Percentiles rank a stretch among this genome's conserved stretches.
phyloP scores from a whole-genome alignment of 1,139 yeast species.

The Debaryomyces singareniensis region DNA sequence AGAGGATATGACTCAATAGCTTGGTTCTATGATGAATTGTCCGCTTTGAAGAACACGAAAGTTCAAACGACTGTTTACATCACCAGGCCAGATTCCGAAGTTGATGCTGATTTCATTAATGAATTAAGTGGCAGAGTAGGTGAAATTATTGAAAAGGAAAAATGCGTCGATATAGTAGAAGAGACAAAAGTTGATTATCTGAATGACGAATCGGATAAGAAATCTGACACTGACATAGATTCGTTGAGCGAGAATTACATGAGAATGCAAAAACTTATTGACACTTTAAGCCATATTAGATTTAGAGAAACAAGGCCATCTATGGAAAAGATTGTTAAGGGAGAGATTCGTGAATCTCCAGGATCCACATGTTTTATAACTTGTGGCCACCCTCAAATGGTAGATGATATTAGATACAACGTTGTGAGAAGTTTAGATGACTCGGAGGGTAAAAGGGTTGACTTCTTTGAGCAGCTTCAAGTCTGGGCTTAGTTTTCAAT shows the following conservation, averaged over 20 bases:
- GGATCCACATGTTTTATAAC: conserved; percentile 39
- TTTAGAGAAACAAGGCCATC: conserved; percentile 31
- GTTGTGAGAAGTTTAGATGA: conserved; percentile 23
- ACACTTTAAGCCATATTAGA: conserved; percentile 13
- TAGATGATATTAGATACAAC: conserved; percentile 39
- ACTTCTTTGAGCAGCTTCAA: conserved; percentile 33
- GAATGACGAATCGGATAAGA: conserved; percentile 11
- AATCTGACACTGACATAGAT: conserved; percentile 2
- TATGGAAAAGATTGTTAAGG: conserved; percentile 18
- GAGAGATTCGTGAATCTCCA: conserved; percentile 20
- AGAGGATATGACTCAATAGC: conserved; percentile 25
- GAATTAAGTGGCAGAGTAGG: conserved; percentile 9
- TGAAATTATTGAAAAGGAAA: background rate
- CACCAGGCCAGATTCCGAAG: conserved; percentile 19
- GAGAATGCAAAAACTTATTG: conserved; percentile 1
- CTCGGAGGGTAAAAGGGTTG: conserved; percentile 22
- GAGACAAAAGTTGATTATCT: conserved; percentile 15
- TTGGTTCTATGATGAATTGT: conserved; percentile 32
- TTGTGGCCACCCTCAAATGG: conserved; percentile 52
- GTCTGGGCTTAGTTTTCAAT: conserved; percentile 25
- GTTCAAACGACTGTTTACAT: conserved; percentile 26
- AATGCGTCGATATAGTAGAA: background rate
- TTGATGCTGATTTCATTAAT: conserved; percentile 5
- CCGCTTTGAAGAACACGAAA: conserved; percentile 16
- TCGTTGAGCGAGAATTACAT: conserved; percentile 1